Percentiles rank a stretch among this genome's conserved stretches.
phyloP scores from a whole-genome alignment of 2,329 filamentous ascomycete genomes.

The Coleophoma crateriformis region DNA sequence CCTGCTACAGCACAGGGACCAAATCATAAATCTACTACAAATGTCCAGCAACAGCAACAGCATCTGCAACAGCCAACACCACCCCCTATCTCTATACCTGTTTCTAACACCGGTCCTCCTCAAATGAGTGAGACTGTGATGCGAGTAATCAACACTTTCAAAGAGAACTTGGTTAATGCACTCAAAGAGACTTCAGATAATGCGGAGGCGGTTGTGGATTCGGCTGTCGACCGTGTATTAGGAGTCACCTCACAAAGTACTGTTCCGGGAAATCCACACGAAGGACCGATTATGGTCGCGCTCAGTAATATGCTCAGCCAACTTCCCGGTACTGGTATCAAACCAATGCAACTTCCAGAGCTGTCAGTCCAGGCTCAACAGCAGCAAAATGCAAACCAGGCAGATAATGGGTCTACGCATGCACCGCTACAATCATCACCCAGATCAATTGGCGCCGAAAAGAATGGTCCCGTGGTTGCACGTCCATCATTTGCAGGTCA shows the following conservation, averaged over 20 bases:
- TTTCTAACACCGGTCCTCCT: not conserved
- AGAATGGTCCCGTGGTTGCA: constrained; percentile 14
- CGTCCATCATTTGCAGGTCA: constrained; percentile 21
- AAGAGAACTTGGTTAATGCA: constrained; percentile 11
- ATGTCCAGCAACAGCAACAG: not conserved
- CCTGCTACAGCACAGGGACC: not conserved
- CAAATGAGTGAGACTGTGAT: constrained; percentile 5
- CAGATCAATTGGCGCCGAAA: constrained; percentile 10
- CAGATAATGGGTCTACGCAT: constrained; percentile 16
- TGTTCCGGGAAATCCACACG: constrained; percentile 13
- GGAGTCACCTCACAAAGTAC: constrained; percentile 15
- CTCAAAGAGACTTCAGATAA: constrained; percentile 12
- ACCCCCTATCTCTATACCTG: not conserved
- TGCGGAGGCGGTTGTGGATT: constrained; percentile 22
- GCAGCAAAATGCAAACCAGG: constrained; percentile 7
- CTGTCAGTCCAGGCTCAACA: constrained; percentile 4
- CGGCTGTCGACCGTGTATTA: constrained; percentile 23
- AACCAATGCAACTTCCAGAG: not conserved
- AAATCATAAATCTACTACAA: not conserved
- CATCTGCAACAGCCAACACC: not conserved
- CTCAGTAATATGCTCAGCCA: constrained; percentile 18
- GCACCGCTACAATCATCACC: constrained; percentile 8
- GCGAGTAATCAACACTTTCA: constrained; percentile 21
- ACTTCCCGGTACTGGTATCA: constrained; percentile 7
- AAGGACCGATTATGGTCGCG: constrained; percentile 20